Conservation (phyloP, 495 filamentous ascomycete species). For the Lasiosphaeris hirsuta region DNA sequence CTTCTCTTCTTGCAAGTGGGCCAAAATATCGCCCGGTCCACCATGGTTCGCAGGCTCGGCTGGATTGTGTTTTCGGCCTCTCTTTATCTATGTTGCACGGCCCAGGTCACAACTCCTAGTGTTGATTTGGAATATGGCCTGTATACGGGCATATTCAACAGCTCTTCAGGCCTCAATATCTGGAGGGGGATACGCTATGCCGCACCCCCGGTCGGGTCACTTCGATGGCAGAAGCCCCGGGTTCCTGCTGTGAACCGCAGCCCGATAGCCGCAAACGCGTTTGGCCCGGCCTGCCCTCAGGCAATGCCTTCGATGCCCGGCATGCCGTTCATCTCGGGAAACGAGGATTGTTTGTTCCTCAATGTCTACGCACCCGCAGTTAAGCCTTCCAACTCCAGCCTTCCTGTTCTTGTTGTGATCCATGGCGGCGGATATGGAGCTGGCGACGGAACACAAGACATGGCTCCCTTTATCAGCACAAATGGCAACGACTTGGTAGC, state of each 20-base stretch:
- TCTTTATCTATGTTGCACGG: no score
- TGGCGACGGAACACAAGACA: constrained; percentile 33
- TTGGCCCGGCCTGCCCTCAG: constrained; percentile 16
- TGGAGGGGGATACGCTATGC: constrained; percentile 39
- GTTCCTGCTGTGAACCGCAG: neutral
- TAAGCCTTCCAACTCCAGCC: constrained; percentile 16
- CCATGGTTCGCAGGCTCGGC: no score
- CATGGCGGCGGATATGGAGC: constrained; percentile 43
- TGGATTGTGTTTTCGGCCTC: neutral
- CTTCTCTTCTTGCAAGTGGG: no score
- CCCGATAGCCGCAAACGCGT: neutral
- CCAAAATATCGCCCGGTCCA: no score
- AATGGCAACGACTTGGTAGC: constrained; percentile 26
- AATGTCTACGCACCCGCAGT: constrained; percentile 35
- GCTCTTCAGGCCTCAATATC: neutral
- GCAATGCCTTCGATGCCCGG: constrained; percentile 10
- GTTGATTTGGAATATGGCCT: constrained; percentile 11
- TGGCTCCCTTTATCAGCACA: constrained; percentile 15
- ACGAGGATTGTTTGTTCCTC: constrained; percentile 44
- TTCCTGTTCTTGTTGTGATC: constrained; percentile 41
- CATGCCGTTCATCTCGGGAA: constrained; percentile 3
- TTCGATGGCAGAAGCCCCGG: constrained; percentile 36
- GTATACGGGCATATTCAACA: constrained; percentile 7
- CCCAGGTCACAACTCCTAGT: no score
- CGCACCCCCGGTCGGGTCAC: constrained; percentile 27